A percentile compares a stretch with the other conserved stretches of the same genome.
phyloP scores from a whole-genome alignment of 768 basidiomycete genomes.

The Imleria badia region DNA sequence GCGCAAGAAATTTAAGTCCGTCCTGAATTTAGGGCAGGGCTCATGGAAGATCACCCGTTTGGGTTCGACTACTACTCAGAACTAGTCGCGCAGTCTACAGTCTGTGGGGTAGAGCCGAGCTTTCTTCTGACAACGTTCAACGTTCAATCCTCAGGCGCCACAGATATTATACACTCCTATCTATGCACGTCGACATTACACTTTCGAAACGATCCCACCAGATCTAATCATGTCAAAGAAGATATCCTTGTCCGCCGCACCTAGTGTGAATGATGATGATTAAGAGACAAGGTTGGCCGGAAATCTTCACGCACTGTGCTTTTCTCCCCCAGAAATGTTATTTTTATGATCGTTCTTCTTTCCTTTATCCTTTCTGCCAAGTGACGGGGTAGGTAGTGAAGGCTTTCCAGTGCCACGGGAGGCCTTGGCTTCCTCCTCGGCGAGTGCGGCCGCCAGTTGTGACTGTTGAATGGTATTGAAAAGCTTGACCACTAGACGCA shows the following conservation, averaged over 20 bases:
- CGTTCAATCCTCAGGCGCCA: neutral
- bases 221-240: slow-evolving; percentile 85
- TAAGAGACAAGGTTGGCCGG: slow-evolving; percentile 1
- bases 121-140: too few relatives aligned
- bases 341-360: slow-evolving; percentile 55
- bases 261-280: slow-evolving; percentile 33
- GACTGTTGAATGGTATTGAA: slow-evolving; percentile 88
- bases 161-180: neutral
- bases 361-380: slow-evolving; percentile 46
- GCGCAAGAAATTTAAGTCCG: slow-evolving; percentile 33
- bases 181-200: slow-evolving; percentile 30
- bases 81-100: too few relatives aligned
- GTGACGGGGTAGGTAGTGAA: slow-evolving; percentile 62
- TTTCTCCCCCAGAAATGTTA: slow-evolving; percentile 51
- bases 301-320: slow-evolving; percentile 49
- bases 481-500: slow-evolving; percentile 65
- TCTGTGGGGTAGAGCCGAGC: too few relatives aligned
- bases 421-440: slow-evolving; percentile 58
- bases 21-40: slow-evolving; percentile 41
- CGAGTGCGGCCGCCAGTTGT: slow-evolving; percentile 54
- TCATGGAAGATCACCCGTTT: too few relatives aligned
- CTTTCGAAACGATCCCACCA: slow-evolving; percentile 75
- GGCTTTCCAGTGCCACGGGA: slow-evolving; percentile 73
- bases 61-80: too few relatives aligned
- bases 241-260: slow-evolving; percentile 61